Evolutionary conservation across 2,329 filamentous ascomycete genomes (phyloP).

Genomic region (Scedosporium boydii): DNA sequence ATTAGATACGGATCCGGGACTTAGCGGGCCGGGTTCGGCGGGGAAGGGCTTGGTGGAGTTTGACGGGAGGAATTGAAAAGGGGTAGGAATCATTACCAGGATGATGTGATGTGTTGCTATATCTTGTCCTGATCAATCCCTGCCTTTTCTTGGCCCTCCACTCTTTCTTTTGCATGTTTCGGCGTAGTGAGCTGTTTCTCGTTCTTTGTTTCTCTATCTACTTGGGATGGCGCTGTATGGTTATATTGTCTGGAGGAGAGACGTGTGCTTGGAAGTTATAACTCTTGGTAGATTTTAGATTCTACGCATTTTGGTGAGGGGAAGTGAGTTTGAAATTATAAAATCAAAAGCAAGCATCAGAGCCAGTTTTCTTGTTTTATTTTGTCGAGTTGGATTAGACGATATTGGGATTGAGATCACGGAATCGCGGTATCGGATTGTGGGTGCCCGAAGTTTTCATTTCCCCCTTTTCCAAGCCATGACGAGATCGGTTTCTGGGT

Average conservation of each 20-base stretch:
- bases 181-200: background rate
- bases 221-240: background rate
- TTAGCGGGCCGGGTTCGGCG: conserved; percentile 13
- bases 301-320: too few species aligned
- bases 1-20: conserved; percentile 19
- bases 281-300: background rate
- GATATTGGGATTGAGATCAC: too few species aligned
- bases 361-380: too few species aligned
- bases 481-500: too few species aligned
- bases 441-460: too few species aligned
- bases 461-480: too few species aligned
- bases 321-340: too few species aligned
- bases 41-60: conserved; percentile 31
- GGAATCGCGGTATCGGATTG: too few species aligned
- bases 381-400: too few species aligned
- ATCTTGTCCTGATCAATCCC: too few species aligned
- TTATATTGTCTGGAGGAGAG: background rate
- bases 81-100: background rate
- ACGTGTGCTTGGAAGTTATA: background rate
- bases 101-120: background rate
- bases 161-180: background rate
- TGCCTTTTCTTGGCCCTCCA: background rate
- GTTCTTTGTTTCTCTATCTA: background rate
- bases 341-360: too few species aligned
- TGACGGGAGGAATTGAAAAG: conserved; percentile 22